Evolutionary conservation across 139 green algal genomes (phyloP).

Genomic region (Volvox africanus): DNA sequence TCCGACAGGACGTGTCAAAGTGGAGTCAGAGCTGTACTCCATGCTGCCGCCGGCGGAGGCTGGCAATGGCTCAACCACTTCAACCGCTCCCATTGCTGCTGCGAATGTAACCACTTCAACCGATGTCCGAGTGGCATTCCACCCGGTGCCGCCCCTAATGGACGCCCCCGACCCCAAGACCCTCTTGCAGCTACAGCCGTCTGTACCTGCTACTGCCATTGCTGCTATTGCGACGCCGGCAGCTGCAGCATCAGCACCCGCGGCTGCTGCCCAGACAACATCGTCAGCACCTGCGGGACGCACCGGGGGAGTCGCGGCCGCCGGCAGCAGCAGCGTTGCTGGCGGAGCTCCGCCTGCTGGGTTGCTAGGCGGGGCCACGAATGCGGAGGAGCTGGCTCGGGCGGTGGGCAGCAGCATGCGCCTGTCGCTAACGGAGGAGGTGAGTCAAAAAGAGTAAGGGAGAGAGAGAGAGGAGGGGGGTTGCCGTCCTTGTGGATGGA

Average conservation of each 20-base stretch:
- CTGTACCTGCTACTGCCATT: not conserved
- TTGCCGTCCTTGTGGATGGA: no score
- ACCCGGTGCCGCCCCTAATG: not conserved
- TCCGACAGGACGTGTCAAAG: constrained; percentile 31
- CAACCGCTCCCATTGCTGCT: no score
- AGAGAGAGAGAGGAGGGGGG: not conserved
- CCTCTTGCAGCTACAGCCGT: not conserved
- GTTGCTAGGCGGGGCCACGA: not conserved
- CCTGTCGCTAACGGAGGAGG: constrained; percentile 58
- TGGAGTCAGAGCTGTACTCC: constrained; percentile 16
- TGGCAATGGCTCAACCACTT: not conserved
- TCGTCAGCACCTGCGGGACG: not conserved
- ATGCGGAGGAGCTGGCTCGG: constrained; percentile 35
- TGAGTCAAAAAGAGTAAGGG: not conserved
- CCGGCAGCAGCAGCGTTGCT: not conserved
- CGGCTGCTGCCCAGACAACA: not conserved
- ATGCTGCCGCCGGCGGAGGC: not conserved
- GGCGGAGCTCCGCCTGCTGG: not conserved
- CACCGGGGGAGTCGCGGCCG: not conserved
- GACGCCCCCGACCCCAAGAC: constrained; percentile 1
- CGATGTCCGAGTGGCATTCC: not conserved
- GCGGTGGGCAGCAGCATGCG: constrained; percentile 59
- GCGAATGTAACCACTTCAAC: not conserved
- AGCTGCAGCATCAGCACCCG: not conserved
- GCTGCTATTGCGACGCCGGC: not conserved